A percentile compares a stretch with the other conserved stretches of the same genome.
Evolutionary conservation across 768 basidiomycete species (phyloP).

Genomic region (Phanerochaete sordida): DNA sequence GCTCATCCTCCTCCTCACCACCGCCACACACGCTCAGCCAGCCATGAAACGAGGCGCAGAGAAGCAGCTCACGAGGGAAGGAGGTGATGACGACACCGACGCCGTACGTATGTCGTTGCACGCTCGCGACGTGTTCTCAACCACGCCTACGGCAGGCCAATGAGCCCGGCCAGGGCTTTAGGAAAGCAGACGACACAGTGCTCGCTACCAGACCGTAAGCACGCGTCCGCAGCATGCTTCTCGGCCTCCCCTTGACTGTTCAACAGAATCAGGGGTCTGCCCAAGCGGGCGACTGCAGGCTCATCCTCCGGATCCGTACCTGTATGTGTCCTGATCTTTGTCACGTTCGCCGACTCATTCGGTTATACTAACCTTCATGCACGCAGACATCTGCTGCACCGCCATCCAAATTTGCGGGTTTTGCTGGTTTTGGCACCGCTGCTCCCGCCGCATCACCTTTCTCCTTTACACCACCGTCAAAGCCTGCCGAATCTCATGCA

Average conservation of each 20-base stretch:
- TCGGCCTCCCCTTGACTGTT: neutral
- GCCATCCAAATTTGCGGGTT: constrained; percentile 47
- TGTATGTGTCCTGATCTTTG: neutral
- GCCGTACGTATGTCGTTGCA: constrained; percentile 20
- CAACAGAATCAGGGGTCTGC: constrained; percentile 61
- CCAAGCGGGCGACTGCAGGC: constrained; percentile 40
- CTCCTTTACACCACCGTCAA: constrained; percentile 30
- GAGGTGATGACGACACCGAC: constrained; percentile 36
- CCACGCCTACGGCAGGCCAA: neutral
- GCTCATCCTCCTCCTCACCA: neutral
- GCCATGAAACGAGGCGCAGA: constrained; percentile 77
- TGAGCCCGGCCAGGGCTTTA: constrained; percentile 40
- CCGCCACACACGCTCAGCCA: neutral
- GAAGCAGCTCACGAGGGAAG: constrained; percentile 61
- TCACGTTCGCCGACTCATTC: neutral
- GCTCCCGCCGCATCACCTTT: constrained; percentile 32
- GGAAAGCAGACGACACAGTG: constrained; percentile 55
- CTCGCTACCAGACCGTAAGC: constrained; percentile 58
- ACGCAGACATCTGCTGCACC: constrained; percentile 7
- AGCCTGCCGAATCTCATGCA: constrained; percentile 17
- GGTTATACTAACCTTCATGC: neutral
- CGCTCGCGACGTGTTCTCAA: neutral
- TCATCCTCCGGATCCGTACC: constrained; percentile 10
- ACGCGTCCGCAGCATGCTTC: neutral
- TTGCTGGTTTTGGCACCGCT: constrained; percentile 47